Base-by-base conservation (phyloP, 768 basidiomycete species). In the Hemileccinum rubropunctum region DNA sequence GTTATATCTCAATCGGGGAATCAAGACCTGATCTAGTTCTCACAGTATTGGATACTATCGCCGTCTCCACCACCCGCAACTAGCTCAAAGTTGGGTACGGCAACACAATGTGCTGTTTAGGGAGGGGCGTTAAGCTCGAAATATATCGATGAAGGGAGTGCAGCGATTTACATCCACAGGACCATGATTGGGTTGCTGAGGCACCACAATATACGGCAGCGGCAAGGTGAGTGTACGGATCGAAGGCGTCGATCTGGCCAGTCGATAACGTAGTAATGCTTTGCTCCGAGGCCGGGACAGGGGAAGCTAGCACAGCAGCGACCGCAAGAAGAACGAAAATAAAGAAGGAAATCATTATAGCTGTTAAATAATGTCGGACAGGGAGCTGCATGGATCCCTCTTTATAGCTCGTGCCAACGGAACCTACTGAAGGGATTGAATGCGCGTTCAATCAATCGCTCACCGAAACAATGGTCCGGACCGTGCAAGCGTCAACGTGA, bases 141-240 rank as follows among this genome's bases (percentile, higher is more conserved):
- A 17, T 13, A 17, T 32, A 9, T 30, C 28, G 7, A 3, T 18
- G 12, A 13, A 28, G 11, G 3, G 34, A 15, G 30, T 9, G 28
- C 4, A 20, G 40, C 15, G 11, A 60, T 64, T 56, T 54, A 79
- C 80, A 57, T 62, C 82, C 82, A 63, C 81, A 83, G 28, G 66
- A 66, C 79, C 81, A 83, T 12, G 67, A 65, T 38, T 72, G 51
- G 21, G 72, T 75, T 21, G 57, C 37, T 5, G 68, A 54, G 0
- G 77, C 62, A 8, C 53, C 27, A 50, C 82, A 83, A 59, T 77
- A 78, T 8, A 71, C 77, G 4, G 78, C 69, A 32, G 72, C 70
- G 0, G 81, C 76, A 55, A 75, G 81, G 54, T 66, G 66, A 6
- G 77, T 74, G 63, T 74, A 83, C 0, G 79, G 71, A 26, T 57